These are phyloP conservation scores for Xylogone sp. DNA, from an alignment of 2,329 filamentous ascomycete species.

Conservation along the genomic window DNA sequence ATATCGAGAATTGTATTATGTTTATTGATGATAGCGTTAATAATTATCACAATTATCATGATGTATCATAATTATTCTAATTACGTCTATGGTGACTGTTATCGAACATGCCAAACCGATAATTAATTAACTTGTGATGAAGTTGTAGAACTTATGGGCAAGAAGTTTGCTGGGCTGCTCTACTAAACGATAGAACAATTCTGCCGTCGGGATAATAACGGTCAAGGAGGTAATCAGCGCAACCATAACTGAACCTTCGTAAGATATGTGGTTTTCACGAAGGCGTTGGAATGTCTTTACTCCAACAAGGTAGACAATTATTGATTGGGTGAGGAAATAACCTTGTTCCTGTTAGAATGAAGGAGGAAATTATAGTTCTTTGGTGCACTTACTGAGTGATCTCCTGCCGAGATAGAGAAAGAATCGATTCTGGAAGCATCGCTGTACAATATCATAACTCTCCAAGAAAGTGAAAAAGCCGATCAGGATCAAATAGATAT, in stretches of 20 bases:
- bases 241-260: conserved; percentile 1
- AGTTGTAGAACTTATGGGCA: conserved; percentile 3
- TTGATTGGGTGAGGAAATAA: conserved; percentile 2
- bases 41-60: too few species aligned
- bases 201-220: conserved; percentile 4
- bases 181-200: conserved; percentile 10
- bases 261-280: neutral
- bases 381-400: conserved; percentile 36
- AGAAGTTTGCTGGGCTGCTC: conserved; percentile 8
- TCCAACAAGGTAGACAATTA: conserved; percentile 2
- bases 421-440: conserved; percentile 28
- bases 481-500: conserved; percentile 40
- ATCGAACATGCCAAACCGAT: too few species aligned
- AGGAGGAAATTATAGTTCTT: neutral
- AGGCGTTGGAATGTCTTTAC: conserved; percentile 30
- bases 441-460: conserved; percentile 31
- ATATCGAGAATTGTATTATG: too few species aligned
- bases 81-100: too few species aligned
- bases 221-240: conserved; percentile 7
- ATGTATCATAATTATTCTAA: too few species aligned
- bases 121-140: conserved; percentile 17
- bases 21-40: too few species aligned
- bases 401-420: conserved; percentile 36
- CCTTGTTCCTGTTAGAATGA: neutral
- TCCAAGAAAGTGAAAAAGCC: conserved; percentile 38